These are phyloP conservation scores for Stephanodiscus minutulus DNA, from an alignment of 108 stramenopile species.

Conservation along the genomic window DNA sequence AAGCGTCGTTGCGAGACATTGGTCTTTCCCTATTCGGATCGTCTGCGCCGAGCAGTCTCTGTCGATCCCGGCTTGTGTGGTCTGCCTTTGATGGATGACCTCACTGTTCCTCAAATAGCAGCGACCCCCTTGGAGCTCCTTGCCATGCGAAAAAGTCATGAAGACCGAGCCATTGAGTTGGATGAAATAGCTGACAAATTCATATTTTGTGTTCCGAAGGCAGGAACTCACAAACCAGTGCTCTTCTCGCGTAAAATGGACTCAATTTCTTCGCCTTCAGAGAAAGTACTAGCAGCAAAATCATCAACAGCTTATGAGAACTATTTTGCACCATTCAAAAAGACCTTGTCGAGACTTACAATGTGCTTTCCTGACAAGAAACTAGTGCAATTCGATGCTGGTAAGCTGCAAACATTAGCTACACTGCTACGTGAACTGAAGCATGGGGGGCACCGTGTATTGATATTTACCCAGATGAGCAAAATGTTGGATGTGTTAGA, in stretches of 20 bases:
- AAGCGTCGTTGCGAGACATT: slow-evolving; percentile 51
- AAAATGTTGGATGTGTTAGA: slow-evolving; percentile 92
- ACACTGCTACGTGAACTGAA: slow-evolving; percentile 84
- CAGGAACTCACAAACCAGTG: slow-evolving; percentile 51
- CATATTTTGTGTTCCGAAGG: slow-evolving; percentile 81
- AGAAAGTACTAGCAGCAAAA: slow-evolving; percentile 23
- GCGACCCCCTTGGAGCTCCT: slow-evolving; percentile 66
- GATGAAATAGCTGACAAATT: slow-evolving; percentile 70
- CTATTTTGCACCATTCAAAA: slow-evolving; percentile 52
- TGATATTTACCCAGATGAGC: slow-evolving; percentile 98
- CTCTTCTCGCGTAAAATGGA: slow-evolving; percentile 20
- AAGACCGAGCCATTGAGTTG: slow-evolving; percentile 56
- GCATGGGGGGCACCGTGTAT: slow-evolving; percentile 85
- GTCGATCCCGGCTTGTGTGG: slow-evolving; percentile 38
- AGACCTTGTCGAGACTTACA: slow-evolving; percentile 59
- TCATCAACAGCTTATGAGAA: slow-evolving; percentile 44
- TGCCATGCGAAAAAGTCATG: slow-evolving; percentile 59
- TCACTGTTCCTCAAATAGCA: slow-evolving; percentile 44
- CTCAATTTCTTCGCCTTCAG: slow-evolving; percentile 2
- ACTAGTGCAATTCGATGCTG: slow-evolving; percentile 94
- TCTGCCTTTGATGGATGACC: slow-evolving; percentile 44
- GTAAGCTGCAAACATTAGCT: slow-evolving; percentile 95
- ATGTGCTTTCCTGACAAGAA: slow-evolving; percentile 94
- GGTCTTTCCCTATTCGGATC: slow-evolving; percentile 56
- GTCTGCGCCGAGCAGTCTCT: slow-evolving; percentile 37